Conservation (phyloP, 2,329 filamentous ascomycete genomes). For the Neonectria faginata region DNA sequence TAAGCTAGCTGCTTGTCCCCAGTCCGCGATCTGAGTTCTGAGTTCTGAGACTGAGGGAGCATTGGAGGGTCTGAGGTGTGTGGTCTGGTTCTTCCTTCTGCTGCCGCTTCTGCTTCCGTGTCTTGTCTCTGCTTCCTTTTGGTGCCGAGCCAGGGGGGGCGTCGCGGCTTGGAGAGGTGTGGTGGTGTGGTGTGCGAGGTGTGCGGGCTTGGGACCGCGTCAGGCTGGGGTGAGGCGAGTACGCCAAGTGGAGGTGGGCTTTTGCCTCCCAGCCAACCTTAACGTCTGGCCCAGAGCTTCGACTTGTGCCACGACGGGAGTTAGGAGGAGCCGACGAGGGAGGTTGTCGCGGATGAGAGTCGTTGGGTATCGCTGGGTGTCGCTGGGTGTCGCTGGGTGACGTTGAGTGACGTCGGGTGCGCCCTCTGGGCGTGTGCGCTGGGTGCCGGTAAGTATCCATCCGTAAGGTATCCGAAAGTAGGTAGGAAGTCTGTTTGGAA, state of each 20-base stretch:
- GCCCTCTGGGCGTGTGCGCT: neutral
- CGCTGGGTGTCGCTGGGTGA: neutral
- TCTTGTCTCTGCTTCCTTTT: slow-evolving; percentile 22
- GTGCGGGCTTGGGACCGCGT: slow-evolving; percentile 35
- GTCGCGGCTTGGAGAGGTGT: slow-evolving; percentile 20
- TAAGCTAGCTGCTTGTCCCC: slow-evolving; percentile 19
- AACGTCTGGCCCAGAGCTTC: slow-evolving; percentile 18
- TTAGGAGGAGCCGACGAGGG: neutral
- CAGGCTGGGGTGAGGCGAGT: slow-evolving; percentile 38
- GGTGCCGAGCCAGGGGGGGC: slow-evolving; percentile 8
- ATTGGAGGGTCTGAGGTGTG: slow-evolving; percentile 8
- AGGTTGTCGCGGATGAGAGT: neutral
- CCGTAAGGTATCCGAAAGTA: no score
- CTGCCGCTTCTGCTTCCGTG: slow-evolving; percentile 14
- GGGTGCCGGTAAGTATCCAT: neutral
- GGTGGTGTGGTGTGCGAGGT: slow-evolving; percentile 30
- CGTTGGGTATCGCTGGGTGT: neutral
- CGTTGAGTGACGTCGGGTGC: neutral
- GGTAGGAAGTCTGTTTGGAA: neutral
- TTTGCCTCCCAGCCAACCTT: slow-evolving; percentile 28
- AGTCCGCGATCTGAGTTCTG: slow-evolving; percentile 21
- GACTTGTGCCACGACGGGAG: neutral
- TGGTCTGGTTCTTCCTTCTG: neutral
- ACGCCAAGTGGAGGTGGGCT: slow-evolving; percentile 33
- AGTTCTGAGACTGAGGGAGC: slow-evolving; percentile 5